A percentile compares a stretch with the other conserved stretches of the same genome.
Evolutionary conservation across 306 rosid genomes (phyloP).

Genomic region (Rubus parviflorus): DNA sequence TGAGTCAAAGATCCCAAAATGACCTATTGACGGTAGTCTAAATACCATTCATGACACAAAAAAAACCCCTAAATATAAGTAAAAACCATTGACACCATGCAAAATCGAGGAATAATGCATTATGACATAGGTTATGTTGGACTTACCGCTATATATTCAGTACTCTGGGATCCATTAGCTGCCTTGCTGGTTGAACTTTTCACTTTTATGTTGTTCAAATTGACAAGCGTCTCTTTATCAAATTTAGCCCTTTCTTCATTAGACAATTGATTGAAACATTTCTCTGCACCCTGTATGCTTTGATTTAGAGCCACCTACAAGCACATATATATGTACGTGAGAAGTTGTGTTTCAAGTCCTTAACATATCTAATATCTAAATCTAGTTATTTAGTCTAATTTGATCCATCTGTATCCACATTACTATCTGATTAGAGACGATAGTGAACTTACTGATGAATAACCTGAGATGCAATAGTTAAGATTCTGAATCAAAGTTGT

Average conservation of each 20-base stretch:
- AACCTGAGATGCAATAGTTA: neutral
- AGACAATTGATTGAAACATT: constrained; percentile 82
- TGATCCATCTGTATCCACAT: neutral
- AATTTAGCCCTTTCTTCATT: constrained; percentile 89
- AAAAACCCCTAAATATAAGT: neutral
- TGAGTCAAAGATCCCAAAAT: too few relatives aligned
- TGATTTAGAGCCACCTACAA: constrained; percentile 75
- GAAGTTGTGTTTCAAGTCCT: constrained; percentile 19
- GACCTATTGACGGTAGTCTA: too few relatives aligned
- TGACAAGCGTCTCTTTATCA: constrained; percentile 92
- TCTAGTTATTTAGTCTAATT: neutral
- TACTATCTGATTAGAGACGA: neutral
- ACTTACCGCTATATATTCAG: constrained; percentile 89
- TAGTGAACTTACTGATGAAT: neutral
- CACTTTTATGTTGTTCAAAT: constrained; percentile 76
- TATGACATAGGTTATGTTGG: constrained; percentile 7
- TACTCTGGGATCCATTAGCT: constrained; percentile 77
- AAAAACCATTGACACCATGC: too few relatives aligned
- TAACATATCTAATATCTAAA: constrained; percentile 15
- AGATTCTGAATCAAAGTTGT: neutral
- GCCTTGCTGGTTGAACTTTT: constrained; percentile 61
- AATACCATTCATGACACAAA: too few relatives aligned
- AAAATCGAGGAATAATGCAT: too few relatives aligned
- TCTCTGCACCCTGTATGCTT: constrained; percentile 82
- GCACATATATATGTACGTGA: neutral